Base-by-base conservation (phyloP, 2,329 filamentous ascomycete species). In the Claviceps sp. region DNA sequence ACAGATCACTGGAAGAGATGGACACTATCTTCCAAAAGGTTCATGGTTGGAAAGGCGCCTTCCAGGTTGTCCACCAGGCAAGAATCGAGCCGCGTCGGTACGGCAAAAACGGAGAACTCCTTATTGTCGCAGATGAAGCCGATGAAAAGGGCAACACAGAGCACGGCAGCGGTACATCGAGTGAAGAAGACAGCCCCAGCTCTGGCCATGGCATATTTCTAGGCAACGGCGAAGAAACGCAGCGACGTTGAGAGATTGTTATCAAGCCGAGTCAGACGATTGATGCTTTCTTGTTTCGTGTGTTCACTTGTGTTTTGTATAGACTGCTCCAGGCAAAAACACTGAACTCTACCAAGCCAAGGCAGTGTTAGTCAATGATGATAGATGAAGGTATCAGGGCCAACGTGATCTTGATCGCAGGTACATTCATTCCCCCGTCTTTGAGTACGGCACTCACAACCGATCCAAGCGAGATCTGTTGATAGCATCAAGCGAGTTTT, bases 1-100 rank as follows among this genome's bases (percentile, higher is more conserved):
- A 79, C 60, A 72, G 80, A 42, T 78, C 75, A 1, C 73, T 85
- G 20, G 80, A 85, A 62, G 80, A 84, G 61, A 83, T 85, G 76
- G 80, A 84, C 58, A 67, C 65, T 57, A 82, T 83, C 59, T 83
- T 82, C 66, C 72, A 75, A 56, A 78, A 80, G 60, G 74, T 76
- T 1, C 66, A 67, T 22, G 76, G 76, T 3, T 59, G 62, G 50
- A 55, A 55, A 22, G 68, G 62, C 26, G 65, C 63, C 17, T 61
- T 71, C 13, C 56, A 58, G 16, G 64, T 72, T 5, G 64, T 72
- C 29, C 60, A 66, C 17, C 62, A 66, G 42, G 69, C 69, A 40
- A 56, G 58, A 45, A 61, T 74, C 6, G 76, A 79, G 63, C 78
- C 79, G 0, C 68, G 68, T 5, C 71, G 75, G 39, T 82, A 80